phyloP scores from a whole-genome alignment of 2,329 filamentous ascomycete genomes.

The Diaporthe caulivora region DNA sequence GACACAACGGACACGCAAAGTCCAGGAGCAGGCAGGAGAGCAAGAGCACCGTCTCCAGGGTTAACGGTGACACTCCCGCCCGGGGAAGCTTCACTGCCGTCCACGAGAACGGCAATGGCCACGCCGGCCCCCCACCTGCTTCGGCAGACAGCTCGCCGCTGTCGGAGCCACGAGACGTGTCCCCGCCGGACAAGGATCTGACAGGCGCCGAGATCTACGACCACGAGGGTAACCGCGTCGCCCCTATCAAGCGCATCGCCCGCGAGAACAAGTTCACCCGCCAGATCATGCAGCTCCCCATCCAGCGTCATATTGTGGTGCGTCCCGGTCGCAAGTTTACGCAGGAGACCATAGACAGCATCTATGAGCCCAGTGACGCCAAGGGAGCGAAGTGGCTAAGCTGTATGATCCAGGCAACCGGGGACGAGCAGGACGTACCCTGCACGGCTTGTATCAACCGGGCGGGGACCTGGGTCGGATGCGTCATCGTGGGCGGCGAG shows the following conservation, averaged over 20 bases:
- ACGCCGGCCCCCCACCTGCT: background rate
- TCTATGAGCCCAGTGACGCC: slow-evolving; percentile 56
- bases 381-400: slow-evolving; percentile 61
- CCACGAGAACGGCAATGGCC: slow-evolving; percentile 16
- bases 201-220: slow-evolving; percentile 53
- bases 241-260: slow-evolving; percentile 52
- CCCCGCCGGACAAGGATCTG: slow-evolving; percentile 31
- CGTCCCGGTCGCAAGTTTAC: slow-evolving; percentile 58
- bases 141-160: slow-evolving; percentile 33
- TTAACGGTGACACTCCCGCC: background rate
- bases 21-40: background rate
- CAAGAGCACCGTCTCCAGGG: background rate
- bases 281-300: slow-evolving; percentile 51
- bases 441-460: slow-evolving; percentile 58
- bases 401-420: slow-evolving; percentile 64
- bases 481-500: slow-evolving; percentile 56
- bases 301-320: slow-evolving; percentile 56
- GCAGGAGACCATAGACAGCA: slow-evolving; percentile 52
- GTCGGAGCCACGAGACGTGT: slow-evolving; percentile 31
- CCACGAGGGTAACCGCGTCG: slow-evolving; percentile 53
- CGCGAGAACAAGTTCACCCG: slow-evolving; percentile 56
- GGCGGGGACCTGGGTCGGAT: slow-evolving; percentile 59
- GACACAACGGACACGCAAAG: slow-evolving; percentile 20
- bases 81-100: slow-evolving; percentile 8
- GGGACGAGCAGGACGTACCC: slow-evolving; percentile 53